Base-by-base conservation (phyloP, 768 basidiomycete species). In the Hygrophorus pudorinus region DNA sequence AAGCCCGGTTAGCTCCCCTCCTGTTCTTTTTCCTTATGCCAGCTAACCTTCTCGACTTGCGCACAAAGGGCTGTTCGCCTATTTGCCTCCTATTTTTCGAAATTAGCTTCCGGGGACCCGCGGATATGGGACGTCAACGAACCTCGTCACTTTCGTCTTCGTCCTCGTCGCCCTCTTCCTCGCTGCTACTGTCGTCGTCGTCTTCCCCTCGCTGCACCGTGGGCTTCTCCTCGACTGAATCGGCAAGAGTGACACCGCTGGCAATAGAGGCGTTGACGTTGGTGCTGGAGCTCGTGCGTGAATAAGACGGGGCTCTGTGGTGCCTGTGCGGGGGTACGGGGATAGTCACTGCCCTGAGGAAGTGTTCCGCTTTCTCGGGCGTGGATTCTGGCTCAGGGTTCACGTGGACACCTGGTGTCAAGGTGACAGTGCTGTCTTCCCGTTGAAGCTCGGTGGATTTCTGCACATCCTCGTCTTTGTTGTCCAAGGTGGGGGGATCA, bases 11-110 rank as follows among this genome's bases (percentile, higher is more conserved):
- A 24, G 24, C 24, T 24, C 24, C 7, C 7, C 24, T 24, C 24
- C 24, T 3, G 4, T 24, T 24, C 24, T 24, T 40, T 32, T 27
- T 46, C 38, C 52, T 65, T 65, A 53, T 72, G 71, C 48, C 70
- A 53, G 46, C 64, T 66, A 46, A 73, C 59, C 57, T 73, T 73
- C 65, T 76, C 73, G 29, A 76, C 67, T 24, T 72, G 72, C 12
- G 73, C 73, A 28, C 70, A 60, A 33, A 62, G 46, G 24, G 62
- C 58, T 35, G 65, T 60, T 52, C 59, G 64, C 46, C 64, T 58
- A 49, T 44, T 55, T 27, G 50, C 48, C 45, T 56, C 54, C 31
- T 58, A 16, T n/a, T n/a, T n/a, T n/a, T 56, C 55, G 6, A 56
- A 59, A 1, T 51, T 53, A 56, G 24, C 57, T 27, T 49, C 53